Evolutionary conservation across 345 rosid species (phyloP).

Genomic region (Turnera subulata): DNA sequence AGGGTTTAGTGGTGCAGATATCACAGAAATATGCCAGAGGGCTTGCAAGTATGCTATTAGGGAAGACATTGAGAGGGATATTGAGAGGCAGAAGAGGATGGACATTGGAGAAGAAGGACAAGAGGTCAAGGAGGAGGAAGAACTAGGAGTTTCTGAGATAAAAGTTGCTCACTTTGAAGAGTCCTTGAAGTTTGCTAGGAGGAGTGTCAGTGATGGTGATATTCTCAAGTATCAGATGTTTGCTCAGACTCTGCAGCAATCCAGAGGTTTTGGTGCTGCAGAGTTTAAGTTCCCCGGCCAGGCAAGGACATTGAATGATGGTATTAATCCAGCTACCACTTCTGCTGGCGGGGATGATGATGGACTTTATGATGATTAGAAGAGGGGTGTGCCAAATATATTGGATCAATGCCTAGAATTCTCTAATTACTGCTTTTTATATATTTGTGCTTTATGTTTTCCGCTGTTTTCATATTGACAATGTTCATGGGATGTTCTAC

Average conservation of each 20-base stretch:
- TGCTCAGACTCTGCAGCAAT: slow-evolving; percentile 48
- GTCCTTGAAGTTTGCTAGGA: slow-evolving; percentile 47
- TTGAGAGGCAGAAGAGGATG: slow-evolving; percentile 48
- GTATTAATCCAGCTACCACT: too few species aligned
- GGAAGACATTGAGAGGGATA: slow-evolving; percentile 64
- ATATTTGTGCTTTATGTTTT: too few species aligned
- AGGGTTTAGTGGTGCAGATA: slow-evolving; percentile 68
- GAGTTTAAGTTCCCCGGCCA: slow-evolving; percentile 43
- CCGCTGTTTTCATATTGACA: too few species aligned
- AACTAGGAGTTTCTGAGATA: slow-evolving; percentile 46
- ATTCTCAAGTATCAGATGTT: slow-evolving; percentile 40
- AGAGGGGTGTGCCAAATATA: too few species aligned
- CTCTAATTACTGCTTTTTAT: too few species aligned
- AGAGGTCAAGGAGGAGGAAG: slow-evolving; percentile 61
- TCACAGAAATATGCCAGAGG: slow-evolving; percentile 64
- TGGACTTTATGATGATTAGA: too few species aligned
- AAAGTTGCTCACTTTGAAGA: slow-evolving; percentile 49
- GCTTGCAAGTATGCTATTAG: slow-evolving; percentile 67
- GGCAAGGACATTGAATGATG: too few species aligned
- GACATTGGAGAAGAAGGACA: slow-evolving; percentile 26
- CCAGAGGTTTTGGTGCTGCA: slow-evolving; percentile 37
- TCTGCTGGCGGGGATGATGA: too few species aligned
- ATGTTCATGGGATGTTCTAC: too few species aligned
- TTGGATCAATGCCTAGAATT: too few species aligned
- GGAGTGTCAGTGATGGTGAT: slow-evolving; percentile 48